These are phyloP conservation scores for Neofusicoccum umdonicola DNA, from an alignment of 2,329 filamentous ascomycete genomes.

Conservation along the genomic window DNA sequence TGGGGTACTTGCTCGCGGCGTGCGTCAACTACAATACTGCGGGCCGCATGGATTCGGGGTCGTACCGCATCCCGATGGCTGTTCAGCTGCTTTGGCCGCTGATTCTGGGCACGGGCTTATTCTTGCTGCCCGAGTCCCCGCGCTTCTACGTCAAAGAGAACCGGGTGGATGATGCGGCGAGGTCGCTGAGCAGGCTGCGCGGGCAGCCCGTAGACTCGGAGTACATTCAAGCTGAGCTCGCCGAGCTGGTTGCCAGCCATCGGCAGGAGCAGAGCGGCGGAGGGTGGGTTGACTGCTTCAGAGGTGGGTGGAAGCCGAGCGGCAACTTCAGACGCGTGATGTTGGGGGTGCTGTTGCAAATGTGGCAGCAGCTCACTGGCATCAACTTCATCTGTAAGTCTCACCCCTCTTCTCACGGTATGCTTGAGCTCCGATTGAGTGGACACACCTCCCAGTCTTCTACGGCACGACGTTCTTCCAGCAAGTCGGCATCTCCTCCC, in stretches of 20 bases:
- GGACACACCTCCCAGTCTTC: conserved; percentile 25
- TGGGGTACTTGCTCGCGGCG: conserved; percentile 72
- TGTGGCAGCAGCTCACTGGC: conserved; percentile 65
- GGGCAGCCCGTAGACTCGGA: conserved; percentile 70
- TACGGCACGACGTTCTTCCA: conserved; percentile 75
- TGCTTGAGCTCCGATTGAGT: too few relatives aligned
- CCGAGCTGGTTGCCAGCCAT: conserved; percentile 85
- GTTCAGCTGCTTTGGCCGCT: conserved; percentile 79
- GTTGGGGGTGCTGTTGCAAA: conserved; percentile 48
- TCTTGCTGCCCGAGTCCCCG: conserved; percentile 80
- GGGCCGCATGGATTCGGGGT: conserved; percentile 56
- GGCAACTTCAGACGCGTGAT: conserved; percentile 46
- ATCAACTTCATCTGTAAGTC: conserved; percentile 74
- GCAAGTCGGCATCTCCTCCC: conserved; percentile 66
- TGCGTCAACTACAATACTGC: conserved; percentile 72
- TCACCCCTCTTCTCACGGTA: not conserved
- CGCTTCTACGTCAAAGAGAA: conserved; percentile 74
- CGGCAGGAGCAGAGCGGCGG: conserved; percentile 27
- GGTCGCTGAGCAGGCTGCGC: conserved; percentile 65
- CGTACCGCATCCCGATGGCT: conserved; percentile 71
- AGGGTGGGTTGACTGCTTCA: conserved; percentile 67
- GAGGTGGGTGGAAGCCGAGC: conserved; percentile 44
- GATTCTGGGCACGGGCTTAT: conserved; percentile 68
- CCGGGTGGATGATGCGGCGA: conserved; percentile 62
- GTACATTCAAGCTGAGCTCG: conserved; percentile 73